These are phyloP conservation scores for Filobasidium wieringae DNA, from an alignment of 768 basidiomycete species.

Conservation along the genomic window DNA sequence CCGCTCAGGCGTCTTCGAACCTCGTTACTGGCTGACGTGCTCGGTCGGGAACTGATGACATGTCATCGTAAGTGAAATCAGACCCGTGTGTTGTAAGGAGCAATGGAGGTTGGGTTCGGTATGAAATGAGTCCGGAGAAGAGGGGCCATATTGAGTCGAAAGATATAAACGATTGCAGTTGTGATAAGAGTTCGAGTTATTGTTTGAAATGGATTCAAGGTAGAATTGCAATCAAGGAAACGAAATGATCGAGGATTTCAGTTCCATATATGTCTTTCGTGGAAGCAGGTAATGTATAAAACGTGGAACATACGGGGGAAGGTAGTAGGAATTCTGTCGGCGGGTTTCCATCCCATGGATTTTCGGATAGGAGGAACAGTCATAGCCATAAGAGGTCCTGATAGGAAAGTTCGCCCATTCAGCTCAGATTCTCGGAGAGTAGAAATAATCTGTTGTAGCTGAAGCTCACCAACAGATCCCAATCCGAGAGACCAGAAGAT, in stretches of 20 bases:
- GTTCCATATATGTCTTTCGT: background rate
- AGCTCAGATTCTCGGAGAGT: background rate
- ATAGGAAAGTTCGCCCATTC: no score
- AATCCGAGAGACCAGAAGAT: conserved; percentile 75
- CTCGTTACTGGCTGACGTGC: conserved; percentile 57
- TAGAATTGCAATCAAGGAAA: background rate
- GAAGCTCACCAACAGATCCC: conserved; percentile 44
- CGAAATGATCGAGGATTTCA: background rate
- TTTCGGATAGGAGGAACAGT: conserved; percentile 68
- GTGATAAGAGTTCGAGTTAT: background rate
- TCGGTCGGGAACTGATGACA: conserved; percentile 54
- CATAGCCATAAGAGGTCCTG: conserved; percentile 61
- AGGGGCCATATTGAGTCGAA: background rate
- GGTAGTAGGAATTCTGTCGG: conserved; percentile 56
- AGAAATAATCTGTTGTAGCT: background rate
- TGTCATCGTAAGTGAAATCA: background rate
- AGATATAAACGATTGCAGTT: background rate
- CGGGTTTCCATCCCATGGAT: conserved; percentile 57
- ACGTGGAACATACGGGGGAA: conserved; percentile 56
- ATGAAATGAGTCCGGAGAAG: background rate
- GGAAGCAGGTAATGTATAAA: background rate
- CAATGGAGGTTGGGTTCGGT: background rate
- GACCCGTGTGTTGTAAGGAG: background rate
- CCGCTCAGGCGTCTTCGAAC: conserved; percentile 50
- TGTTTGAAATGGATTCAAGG: background rate